A percentile compares a stretch with the other conserved stretches of the same genome.
Evolutionary conservation across 805 yeast species (phyloP).

Genomic region (Yamadazyma akitaensis): DNA sequence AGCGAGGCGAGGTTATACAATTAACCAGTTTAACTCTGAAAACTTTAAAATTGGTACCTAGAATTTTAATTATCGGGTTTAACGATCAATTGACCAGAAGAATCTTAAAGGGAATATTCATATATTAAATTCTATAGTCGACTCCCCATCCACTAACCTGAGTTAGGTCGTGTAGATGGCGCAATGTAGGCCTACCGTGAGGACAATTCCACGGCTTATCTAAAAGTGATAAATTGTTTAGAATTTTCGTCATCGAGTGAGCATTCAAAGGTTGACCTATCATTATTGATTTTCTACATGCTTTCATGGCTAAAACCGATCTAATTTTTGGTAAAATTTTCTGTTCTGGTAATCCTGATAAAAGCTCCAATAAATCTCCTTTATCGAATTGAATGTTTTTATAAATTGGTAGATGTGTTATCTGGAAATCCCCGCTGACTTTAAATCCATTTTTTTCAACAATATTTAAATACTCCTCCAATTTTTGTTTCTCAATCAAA

Average conservation of each 20-base stretch:
- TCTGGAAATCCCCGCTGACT: constrained; percentile 43
- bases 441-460: constrained; percentile 79
- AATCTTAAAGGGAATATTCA: too few species aligned
- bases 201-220: constrained; percentile 98
- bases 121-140: not conserved
- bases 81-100: too few species aligned
- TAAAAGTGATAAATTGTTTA: constrained; percentile 60
- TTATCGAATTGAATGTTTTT: constrained; percentile 64
- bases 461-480: constrained; percentile 54
- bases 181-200: constrained; percentile 96
- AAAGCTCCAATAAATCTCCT: constrained; percentile 72
- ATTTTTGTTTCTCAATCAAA: constrained; percentile 72
- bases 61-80: too few species aligned
- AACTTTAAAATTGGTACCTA: too few species aligned
- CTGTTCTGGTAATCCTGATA: constrained; percentile 37
- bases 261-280: constrained; percentile 68
- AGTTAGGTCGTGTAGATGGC: constrained; percentile 70
- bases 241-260: constrained; percentile 64
- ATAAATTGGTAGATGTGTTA: constrained; percentile 70
- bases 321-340: constrained; percentile 59
- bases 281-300: constrained; percentile 93
- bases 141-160: not conserved
- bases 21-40: too few species aligned
- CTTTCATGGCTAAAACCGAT: constrained; percentile 88
- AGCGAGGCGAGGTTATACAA: not conserved